These are phyloP conservation scores for Syzygium jambos DNA, from an alignment of 345 rosid genomes.

Conservation along the genomic window DNA sequence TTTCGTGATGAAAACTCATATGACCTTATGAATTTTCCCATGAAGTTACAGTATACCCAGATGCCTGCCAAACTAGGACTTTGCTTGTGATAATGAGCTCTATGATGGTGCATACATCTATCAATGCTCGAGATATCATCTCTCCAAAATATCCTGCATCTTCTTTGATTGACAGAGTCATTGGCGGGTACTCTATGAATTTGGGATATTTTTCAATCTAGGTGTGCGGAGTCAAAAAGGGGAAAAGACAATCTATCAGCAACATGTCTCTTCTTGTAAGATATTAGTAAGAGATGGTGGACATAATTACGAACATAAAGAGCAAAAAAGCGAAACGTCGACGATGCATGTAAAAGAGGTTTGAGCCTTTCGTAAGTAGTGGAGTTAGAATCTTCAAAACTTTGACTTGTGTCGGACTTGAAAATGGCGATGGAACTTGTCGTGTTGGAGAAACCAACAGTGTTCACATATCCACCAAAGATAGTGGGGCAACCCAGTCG, in stretches of 20 bases:
- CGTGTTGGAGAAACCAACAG: background rate
- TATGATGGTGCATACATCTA: background rate
- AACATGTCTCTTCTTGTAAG: background rate
- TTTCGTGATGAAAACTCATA: background rate
- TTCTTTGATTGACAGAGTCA: background rate
- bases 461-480: background rate
- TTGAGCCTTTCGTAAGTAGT: background rate
- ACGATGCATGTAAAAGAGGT: background rate
- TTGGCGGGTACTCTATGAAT: background rate
- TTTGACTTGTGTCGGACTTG: background rate
- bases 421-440: background rate
- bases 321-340: background rate
- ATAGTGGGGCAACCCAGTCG: background rate
- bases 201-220: background rate
- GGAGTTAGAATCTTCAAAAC: background rate
- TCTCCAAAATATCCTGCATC: background rate
- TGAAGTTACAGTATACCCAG: background rate
- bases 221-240: background rate
- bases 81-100: background rate
- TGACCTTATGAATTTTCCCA: background rate
- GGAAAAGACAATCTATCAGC: background rate
- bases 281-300: background rate
- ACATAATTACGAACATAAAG: background rate
- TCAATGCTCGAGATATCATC: background rate
- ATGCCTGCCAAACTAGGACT: background rate